A percentile compares a stretch with the other conserved stretches of the same genome.
Evolutionary conservation across 768 basidiomycete genomes (phyloP).

Genomic region (Austroboletus eburneus): DNA sequence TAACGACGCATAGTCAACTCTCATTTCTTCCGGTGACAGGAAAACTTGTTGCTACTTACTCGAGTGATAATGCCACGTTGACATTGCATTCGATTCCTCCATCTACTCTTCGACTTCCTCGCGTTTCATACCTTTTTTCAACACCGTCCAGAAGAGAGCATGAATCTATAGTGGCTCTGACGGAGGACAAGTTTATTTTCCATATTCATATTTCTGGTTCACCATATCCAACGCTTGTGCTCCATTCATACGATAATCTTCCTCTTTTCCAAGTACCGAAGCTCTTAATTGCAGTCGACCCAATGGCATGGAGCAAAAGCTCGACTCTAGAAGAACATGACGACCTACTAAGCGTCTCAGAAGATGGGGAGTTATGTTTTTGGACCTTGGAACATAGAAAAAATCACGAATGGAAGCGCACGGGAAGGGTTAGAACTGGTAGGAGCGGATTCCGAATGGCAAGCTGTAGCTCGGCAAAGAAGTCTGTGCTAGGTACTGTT

Average conservation of each 20-base stretch:
- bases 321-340: slow-evolving; percentile 55
- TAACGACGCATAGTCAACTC: background rate
- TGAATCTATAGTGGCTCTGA: slow-evolving; percentile 64
- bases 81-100: slow-evolving; percentile 52
- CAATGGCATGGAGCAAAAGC: slow-evolving; percentile 74
- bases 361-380: slow-evolving; percentile 77
- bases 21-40: slow-evolving; percentile 36
- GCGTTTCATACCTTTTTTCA: slow-evolving; percentile 59
- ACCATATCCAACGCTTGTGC: slow-evolving; percentile 35
- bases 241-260: slow-evolving; percentile 49
- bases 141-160: slow-evolving; percentile 50
- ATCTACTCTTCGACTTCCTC: slow-evolving; percentile 42
- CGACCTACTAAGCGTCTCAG: slow-evolving; percentile 73
- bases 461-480: slow-evolving; percentile 86
- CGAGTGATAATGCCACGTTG: slow-evolving; percentile 40
- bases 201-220: slow-evolving; percentile 44
- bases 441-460: slow-evolving; percentile 63
- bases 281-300: slow-evolving; percentile 75
- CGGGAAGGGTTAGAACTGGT: slow-evolving; percentile 71
- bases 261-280: slow-evolving; percentile 46
- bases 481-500: slow-evolving; percentile 77
- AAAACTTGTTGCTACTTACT: slow-evolving; percentile 55
- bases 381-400: slow-evolving; percentile 63
- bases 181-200: slow-evolving; percentile 54
- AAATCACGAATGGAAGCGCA: slow-evolving; percentile 52